Base-by-base conservation (phyloP, 2,329 filamentous ascomycete genomes). In the Paramyrothecium sp. region DNA sequence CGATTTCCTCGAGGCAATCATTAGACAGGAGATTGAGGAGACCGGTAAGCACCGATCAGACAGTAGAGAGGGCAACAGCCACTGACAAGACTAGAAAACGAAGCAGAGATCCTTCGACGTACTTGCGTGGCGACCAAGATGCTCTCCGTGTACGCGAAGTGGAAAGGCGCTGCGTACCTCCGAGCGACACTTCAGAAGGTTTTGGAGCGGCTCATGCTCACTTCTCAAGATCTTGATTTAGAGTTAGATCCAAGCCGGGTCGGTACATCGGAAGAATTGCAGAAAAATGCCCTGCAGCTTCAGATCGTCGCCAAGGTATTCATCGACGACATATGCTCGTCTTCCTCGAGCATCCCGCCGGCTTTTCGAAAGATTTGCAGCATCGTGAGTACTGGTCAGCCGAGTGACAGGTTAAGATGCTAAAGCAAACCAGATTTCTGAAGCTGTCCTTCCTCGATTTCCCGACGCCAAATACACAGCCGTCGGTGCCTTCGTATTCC, bases 51-150 rank as follows among this genome's bases (percentile, higher is more conserved):
- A 47, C 7, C 20, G 21, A 26, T 22, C 34, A 2, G n/a, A 2
- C 3, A 16, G 19, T 19, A 21, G n/a, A 21, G 12, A 13, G n/a
- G 21, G 5, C 12, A 19, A n/a, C 3, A 19, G 3, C 12, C 50
- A 51, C 64, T 71, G 51, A 67, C 17, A 1, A 41, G 3, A 12
- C 17, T 38, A 80, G 87, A 89, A 67, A 89, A 87, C 55, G 87
- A 89, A 65, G 81, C 86, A 2, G 87, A 90, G 64, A 78, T 90
- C 21, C 71, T 90, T 12, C 80, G 87, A n/a, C 78, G 86, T 53
- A 88, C 87, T 33, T 89, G 86, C 62, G 87, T 90, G 2, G 84
- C 86, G n/a, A 89, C 87, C 2, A 90, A 89, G 67, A 88, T 89
- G 81, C 77, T 90, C 2, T 89, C 87, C 1, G 80, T 89, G 8